Percentiles rank a stretch among this genome's conserved stretches.
Evolutionary conservation across 2,329 filamentous ascomycete species (phyloP).

Genomic region (Proliferodiscus dingleyae): DNA sequence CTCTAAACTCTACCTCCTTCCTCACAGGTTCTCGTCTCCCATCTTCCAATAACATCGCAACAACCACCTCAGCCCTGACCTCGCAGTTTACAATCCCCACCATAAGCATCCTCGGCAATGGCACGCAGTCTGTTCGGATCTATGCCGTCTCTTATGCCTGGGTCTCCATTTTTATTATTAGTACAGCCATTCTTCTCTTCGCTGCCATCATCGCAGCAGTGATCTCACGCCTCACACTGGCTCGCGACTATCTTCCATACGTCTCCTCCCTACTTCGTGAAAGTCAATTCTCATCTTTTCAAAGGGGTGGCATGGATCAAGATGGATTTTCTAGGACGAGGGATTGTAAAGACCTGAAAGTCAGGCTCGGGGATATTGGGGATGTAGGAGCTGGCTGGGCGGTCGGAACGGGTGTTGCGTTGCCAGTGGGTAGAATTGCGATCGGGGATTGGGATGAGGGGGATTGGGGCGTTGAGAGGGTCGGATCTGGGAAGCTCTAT

Average conservation of each 20-base stretch:
- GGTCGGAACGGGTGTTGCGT: slow-evolving; percentile 19
- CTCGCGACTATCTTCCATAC: slow-evolving; percentile 13
- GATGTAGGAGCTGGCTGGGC: slow-evolving; percentile 16
- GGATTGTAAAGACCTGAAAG: slow-evolving; percentile 10
- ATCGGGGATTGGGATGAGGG: slow-evolving; percentile 9
- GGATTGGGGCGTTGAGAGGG: slow-evolving; percentile 4
- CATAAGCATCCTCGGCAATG: slow-evolving; percentile 11
- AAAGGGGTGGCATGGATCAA: slow-evolving; percentile 12
- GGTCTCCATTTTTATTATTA: slow-evolving; percentile 14
- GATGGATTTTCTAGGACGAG: slow-evolving; percentile 9
- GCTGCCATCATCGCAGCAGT: slow-evolving; percentile 10
- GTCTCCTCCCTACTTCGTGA: slow-evolving; percentile 13
- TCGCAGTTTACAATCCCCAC: slow-evolving; percentile 1
- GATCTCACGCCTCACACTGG: slow-evolving; percentile 8
- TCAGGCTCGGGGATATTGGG: slow-evolving; percentile 21
- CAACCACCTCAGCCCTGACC: slow-evolving; percentile 1
- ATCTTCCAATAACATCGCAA: not conserved
- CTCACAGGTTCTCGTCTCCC: slow-evolving; percentile 6
- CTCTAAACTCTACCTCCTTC: slow-evolving; percentile 8
- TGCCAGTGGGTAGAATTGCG: slow-evolving; percentile 15
- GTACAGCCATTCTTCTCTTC: slow-evolving; percentile 9
- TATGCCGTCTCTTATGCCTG: slow-evolving; percentile 11
- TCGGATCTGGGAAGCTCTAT: slow-evolving; percentile 18
- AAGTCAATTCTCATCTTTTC: slow-evolving; percentile 10
- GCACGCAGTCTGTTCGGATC: not conserved